Percentiles rank a stretch among this genome's conserved stretches.
Conservation (phyloP, 2,329 filamentous ascomycete species). For the Tolypocladium cylindrosporum region DNA sequence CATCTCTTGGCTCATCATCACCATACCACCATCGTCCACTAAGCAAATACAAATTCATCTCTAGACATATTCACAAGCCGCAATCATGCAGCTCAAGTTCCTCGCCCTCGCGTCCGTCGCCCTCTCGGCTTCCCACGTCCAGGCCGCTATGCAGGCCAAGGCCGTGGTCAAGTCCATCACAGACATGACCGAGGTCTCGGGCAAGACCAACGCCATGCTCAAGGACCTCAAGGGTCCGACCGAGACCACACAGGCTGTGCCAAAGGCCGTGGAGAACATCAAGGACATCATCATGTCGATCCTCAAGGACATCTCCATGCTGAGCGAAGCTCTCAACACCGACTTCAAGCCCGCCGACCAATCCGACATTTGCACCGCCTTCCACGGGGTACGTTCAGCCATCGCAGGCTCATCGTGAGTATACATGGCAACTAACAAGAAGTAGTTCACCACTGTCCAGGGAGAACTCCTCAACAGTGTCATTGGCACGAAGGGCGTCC, state of each 20-base stretch:
- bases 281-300: not conserved
- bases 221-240: not conserved
- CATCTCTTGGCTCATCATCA: not conserved
- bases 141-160: slow-evolving; percentile 4
- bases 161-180: slow-evolving; percentile 4
- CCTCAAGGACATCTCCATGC: not conserved
- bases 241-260: not conserved
- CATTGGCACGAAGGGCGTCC: slow-evolving; percentile 6
- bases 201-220: slow-evolving; percentile 3
- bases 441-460: slow-evolving; percentile 9
- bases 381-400: not conserved
- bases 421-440: not conserved
- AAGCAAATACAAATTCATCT: not conserved
- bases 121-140: slow-evolving; percentile 6
- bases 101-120: slow-evolving; percentile 8
- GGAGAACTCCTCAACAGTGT: slow-evolving; percentile 9
- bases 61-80: not conserved
- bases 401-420: too few species aligned
- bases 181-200: slow-evolving; percentile 6
- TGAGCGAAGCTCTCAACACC: not conserved
- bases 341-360: not conserved
- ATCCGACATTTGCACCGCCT: not conserved
- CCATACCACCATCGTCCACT: not conserved
- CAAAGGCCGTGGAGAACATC: not conserved
- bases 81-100: slow-evolving; percentile 10